Percentiles rank a stretch among this genome's conserved stretches.
phyloP scores from a whole-genome alignment of 257 asterid genomes.

The Solanum medicagineum region DNA sequence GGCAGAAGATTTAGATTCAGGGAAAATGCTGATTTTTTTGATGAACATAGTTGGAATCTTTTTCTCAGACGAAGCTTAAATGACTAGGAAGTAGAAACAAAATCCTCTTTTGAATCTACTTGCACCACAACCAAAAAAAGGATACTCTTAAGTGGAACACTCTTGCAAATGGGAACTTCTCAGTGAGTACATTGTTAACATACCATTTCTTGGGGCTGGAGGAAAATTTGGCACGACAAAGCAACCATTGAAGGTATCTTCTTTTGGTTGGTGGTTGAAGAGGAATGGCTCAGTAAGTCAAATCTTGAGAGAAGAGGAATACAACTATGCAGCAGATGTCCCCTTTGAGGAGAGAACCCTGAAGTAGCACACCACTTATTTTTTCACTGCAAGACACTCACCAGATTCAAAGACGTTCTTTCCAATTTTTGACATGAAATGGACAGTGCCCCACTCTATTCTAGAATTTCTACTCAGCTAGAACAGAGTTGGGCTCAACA shows the following conservation, averaged over 20 bases:
- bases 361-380: background rate
- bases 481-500: background rate
- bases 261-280: background rate
- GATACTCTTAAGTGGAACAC: background rate
- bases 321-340: background rate
- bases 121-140: background rate
- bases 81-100: background rate
- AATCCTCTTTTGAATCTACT: background rate
- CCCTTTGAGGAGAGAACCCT: background rate
- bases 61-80: background rate
- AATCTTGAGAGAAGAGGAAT: background rate
- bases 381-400: background rate
- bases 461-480: background rate
- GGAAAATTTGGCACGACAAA: background rate
- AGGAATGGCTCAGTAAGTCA: background rate
- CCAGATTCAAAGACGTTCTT: background rate
- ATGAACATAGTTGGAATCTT: background rate
- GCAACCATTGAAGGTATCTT: background rate
- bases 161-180: background rate
- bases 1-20: background rate
- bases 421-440: background rate
- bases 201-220: background rate
- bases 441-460: background rate
- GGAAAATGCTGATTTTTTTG: background rate
- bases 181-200: background rate